A percentile compares a stretch with the other conserved stretches of the same genome.
phyloP scores from a whole-genome alignment of 2,329 filamentous ascomycete genomes.

The Alternaria viburni region DNA sequence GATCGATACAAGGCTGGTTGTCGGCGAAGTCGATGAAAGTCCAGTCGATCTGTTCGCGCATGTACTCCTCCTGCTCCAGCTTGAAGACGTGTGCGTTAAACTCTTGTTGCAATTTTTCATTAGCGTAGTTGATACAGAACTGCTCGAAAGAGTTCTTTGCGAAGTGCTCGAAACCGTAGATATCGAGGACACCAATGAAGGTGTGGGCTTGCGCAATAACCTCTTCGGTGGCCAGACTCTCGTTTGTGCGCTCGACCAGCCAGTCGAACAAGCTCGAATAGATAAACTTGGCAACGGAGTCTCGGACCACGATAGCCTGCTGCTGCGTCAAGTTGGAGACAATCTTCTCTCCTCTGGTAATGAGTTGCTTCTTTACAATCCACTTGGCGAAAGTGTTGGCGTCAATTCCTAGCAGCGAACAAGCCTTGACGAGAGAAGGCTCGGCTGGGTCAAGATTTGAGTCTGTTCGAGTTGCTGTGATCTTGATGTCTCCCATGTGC shows the following conservation, averaged over 20 bases:
- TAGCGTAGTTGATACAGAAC: constrained; percentile 99
- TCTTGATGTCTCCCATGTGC: constrained; percentile 96
- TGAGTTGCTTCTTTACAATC: constrained; percentile 98
- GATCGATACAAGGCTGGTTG: constrained; percentile 97
- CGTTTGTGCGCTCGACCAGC: constrained; percentile 97
- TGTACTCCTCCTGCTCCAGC: constrained; percentile 96
- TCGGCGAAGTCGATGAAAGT: constrained; percentile 99
- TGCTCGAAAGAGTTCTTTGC: constrained; percentile 99
- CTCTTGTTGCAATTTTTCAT: constrained; percentile 98
- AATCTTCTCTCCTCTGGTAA: constrained; percentile 97
- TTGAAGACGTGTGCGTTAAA: constrained; percentile 99
- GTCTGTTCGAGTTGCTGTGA: constrained; percentile 86
- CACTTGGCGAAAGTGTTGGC: constrained; percentile 88
- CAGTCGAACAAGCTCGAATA: constrained; percentile 99
- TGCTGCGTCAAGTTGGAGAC: constrained; percentile 93
- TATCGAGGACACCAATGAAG: constrained; percentile 98
- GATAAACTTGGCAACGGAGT: constrained; percentile 98
- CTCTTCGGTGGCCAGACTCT: constrained; percentile 84
- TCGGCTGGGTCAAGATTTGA: constrained; percentile 82
- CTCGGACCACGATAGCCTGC: constrained; percentile 90
- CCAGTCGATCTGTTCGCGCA: constrained; percentile 97
- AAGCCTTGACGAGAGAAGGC: constrained; percentile 80
- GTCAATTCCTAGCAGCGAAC: constrained; percentile 85
- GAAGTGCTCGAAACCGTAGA: constrained; percentile 99
- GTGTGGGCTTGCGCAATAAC: constrained; percentile 81